Conservation (phyloP, 371 early-diverging fungal genomes). For the Zychaea mexicana region DNA sequence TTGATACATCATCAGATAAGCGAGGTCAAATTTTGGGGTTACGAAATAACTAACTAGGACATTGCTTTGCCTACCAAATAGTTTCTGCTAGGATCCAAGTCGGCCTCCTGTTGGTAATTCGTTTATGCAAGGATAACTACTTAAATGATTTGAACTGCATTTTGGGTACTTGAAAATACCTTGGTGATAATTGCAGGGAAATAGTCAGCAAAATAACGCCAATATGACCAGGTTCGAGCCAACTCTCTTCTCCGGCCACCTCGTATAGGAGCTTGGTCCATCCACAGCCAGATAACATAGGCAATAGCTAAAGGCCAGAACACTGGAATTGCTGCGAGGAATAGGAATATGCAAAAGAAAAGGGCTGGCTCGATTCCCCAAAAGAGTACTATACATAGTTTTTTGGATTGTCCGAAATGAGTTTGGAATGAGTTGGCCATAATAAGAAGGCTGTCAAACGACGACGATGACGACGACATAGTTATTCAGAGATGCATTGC, state of each 20-base stretch:
- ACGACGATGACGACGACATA: too few relatives aligned
- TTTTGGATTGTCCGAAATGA: too few relatives aligned
- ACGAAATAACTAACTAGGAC: neutral
- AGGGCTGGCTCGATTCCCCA: slow-evolving; percentile 28
- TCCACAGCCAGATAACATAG: slow-evolving; percentile 63
- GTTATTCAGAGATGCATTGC: too few relatives aligned
- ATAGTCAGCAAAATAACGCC: slow-evolving; percentile 79
- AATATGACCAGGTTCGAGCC: slow-evolving; percentile 54
- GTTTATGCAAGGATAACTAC: neutral
- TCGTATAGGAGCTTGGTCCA: slow-evolving; percentile 64
- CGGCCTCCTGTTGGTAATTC: slow-evolving; percentile 47
- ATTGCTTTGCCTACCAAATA: slow-evolving; percentile 26
- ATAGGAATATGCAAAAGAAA: slow-evolving; percentile 44
- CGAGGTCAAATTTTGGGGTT: neutral
- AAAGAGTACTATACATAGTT: slow-evolving; percentile 13
- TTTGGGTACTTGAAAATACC: too few relatives aligned
- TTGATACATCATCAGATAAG: neutral
- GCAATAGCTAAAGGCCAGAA: slow-evolving; percentile 68
- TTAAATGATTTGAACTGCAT: too few relatives aligned
- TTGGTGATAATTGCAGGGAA: slow-evolving; percentile 78
- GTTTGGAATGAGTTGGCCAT: too few relatives aligned
- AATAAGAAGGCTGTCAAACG: neutral
- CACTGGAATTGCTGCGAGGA: slow-evolving; percentile 32
- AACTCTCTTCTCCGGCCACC: slow-evolving; percentile 72
- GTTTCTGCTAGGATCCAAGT: slow-evolving; percentile 69